Base-by-base conservation (phyloP, 1,284 basidiomycete genomes). In the Exobasidium rhododendri region DNA sequence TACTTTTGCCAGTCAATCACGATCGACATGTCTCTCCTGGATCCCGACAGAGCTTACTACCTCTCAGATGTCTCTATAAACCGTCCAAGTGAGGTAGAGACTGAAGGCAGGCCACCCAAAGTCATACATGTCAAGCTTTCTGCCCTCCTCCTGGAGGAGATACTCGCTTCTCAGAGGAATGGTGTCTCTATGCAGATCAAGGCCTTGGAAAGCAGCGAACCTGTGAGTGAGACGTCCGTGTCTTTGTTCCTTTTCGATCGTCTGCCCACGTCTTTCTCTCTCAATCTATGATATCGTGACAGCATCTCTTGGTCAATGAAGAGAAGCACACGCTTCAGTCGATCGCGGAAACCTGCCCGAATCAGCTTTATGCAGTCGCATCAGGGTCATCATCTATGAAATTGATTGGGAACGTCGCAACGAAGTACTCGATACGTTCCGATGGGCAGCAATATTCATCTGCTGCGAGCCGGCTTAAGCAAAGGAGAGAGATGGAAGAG, bases 401-500 rank as follows among this genome's bases (percentile, higher is more conserved):
- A 26, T 31, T 14, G 6, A 20, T 55, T 11, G 52, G 52, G 4
- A 22, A 17, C 4, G 32, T 55, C n/a, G 14, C n/a, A 11, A 26
- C 14, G 13, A 55, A 55, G 29, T 26, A n/a, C 17, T 14, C 52
- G 4, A 44, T 55, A n/a, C 52, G 52, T 26, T 31, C 52, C 3
- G 29, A 4, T 35, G n/a, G 29, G 2, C n/a, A 20, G 11, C 40
- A 20, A 26, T 55, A 26, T 55, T 35, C 29, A 14, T 5, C 32
- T 26, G 31, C 40, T 5, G 29, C 52, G n/a, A 26, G 13, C n/a
- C 52, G 52, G 2, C 28, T 55, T 4, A 55, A 55, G 20, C 29
- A 55, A 17, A 29, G 52, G 28, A 14, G 52, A 32, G 52, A 55
- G 29, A 6, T 44, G 4, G 52, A 55, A 26, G 52, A 55, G 30